Percentiles rank a stretch among this genome's conserved stretches.
These are phyloP conservation scores for Solanum hybrid DNA, from an alignment of 305 asterid species.

Conservation along the genomic window DNA sequence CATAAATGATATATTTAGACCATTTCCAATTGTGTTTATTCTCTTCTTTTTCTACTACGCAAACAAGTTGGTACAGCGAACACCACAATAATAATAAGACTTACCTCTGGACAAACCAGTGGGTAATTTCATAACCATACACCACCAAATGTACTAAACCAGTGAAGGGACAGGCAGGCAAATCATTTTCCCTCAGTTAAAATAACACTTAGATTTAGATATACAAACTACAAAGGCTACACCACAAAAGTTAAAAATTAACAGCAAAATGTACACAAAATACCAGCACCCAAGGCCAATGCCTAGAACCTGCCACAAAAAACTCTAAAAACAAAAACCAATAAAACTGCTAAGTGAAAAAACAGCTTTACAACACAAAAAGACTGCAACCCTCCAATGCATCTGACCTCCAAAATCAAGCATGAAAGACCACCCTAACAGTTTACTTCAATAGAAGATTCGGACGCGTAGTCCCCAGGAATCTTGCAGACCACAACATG, in stretches of 20 bases:
- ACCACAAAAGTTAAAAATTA: not conserved
- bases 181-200: not conserved
- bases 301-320: constrained; percentile 1
- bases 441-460: not conserved
- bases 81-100: not conserved
- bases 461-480: not conserved
- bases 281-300: not conserved
- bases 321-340: constrained; percentile 6
- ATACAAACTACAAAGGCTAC: constrained; percentile 1
- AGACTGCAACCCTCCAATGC: not conserved
- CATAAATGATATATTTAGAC: not conserved
- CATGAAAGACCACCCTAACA: not conserved
- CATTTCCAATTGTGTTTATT: not conserved
- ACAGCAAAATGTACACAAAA: not conserved
- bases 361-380: constrained; percentile 5
- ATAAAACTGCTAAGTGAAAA: constrained; percentile 7
- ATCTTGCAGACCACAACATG: not conserved
- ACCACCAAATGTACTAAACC: not conserved
- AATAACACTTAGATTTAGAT: not conserved
- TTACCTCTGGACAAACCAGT: not conserved
- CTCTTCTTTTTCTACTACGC: not conserved
- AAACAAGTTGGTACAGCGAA: not conserved
- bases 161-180: not conserved
- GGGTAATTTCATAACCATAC: not conserved
- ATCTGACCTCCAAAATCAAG: constrained; percentile 4